Base-by-base conservation (phyloP, 2,329 filamentous ascomycete genomes). In the Thelonectria blattea region DNA sequence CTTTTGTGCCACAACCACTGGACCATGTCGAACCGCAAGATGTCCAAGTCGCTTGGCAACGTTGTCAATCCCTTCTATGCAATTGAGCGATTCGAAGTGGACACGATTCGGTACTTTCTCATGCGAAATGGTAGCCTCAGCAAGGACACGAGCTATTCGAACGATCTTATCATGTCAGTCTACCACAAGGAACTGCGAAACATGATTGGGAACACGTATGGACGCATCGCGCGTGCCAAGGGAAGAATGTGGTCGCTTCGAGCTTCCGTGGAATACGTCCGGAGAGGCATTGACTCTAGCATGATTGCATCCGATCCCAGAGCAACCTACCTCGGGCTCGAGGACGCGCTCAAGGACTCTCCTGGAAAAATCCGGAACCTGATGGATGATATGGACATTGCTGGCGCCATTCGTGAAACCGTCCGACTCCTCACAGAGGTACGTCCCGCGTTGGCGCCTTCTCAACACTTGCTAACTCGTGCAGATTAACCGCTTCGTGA, bases 21-120 rank as follows among this genome's bases (percentile, higher is more conserved):
- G 95, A 96, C 93, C 14, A 88, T 99, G 78, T 91, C 91, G 57
- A 87, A 87, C 54, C 86, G 88, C 68, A 99, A 99, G 76, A 99
- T 99, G 93, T 94, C 93, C 62, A 99, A 99, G 76, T 96, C 92
- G 1, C 87, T 90, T 2, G 95, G 95, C 63, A 97, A 97, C 73
- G 94, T 96, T 2, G 94, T 99, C 45, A 95, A 97, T 71, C 95
- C 95, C 0, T 93, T 96, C 72, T 92, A 92, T 67, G 95, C 95
- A 12, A 85, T 98, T 49, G 89, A 97, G 64, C 86, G 93, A 7
- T 99, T 93, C 77, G 93, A 92, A 2, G 81, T 93, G 5, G 96
- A 99, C 74, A 84, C 88, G 1, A 88, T 99, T 83, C 89, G 95
- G 10, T 98, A 91, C 77, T 99, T 94, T 75, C 85, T 99, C 65